Base-by-base conservation (phyloP, 169 alveolate species). In the Eimeria falciformis region DNA sequence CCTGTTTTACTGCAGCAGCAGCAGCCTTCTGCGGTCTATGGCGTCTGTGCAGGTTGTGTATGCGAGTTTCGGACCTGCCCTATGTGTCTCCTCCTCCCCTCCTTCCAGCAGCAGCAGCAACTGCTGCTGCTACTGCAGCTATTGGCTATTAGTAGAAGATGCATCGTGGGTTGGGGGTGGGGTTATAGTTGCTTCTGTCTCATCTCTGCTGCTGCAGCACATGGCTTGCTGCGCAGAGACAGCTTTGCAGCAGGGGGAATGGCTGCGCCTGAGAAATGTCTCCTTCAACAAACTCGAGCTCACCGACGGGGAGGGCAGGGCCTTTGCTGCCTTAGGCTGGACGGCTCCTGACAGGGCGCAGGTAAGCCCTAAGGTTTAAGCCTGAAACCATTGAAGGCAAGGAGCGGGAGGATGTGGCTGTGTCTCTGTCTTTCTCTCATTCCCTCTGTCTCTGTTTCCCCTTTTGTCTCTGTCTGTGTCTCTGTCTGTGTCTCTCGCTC, bases 121-220 rank as follows among this genome's bases (percentile, higher is more conserved):
- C n/a, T 50, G 62, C 14, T 50, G 62, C 62, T 50, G 62, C 62
- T n/a, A n/a, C n/a, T n/a, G n/a, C 75, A 69, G 82, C 55, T 69
- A 69, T 50, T 69, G 82, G 82, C 53, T 69, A 50, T 45, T 69
- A 50, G 82, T 69, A 1, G 82, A 69, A 69, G 82, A 69, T 23
- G 82, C 82, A 27, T 69, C 82, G 55, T 69, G 82, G 82, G 82
- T 69, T 45, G 82, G 82, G 25, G 82, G 82, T 69, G 82, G 82
- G 21, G 82, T 69, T 69, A 50, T 50, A 29, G 82, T 69, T 3
- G 82, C 43, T 27, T 69, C 82, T 25, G 55, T 69, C 82, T 69
- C 82, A 7, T 27, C 25, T 7, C 43, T 37, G 53, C 45, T 69
- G 82, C 82, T 69, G 55, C 82, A 69, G 23, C 82, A 69, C 23